A percentile compares a stretch with the other conserved stretches of the same genome.
Conservation (phyloP, 345 rosid genomes). For the Gossypium turneri region DNA sequence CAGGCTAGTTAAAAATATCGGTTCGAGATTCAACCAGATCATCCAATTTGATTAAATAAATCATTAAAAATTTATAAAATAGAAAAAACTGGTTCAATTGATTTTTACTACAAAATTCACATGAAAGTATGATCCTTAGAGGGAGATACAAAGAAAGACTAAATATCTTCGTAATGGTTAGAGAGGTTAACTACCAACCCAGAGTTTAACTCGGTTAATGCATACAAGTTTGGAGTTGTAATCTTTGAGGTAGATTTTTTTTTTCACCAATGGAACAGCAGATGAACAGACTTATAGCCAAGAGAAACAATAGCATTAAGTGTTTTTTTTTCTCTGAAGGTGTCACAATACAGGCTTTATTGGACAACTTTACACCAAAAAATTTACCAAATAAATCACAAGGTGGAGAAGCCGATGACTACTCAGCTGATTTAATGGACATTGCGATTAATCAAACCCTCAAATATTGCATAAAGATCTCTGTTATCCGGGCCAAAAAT, state of each 20-base stretch:
- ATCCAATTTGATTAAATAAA: too few species aligned
- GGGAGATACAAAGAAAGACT: background rate
- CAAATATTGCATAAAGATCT: constrained; percentile 73
- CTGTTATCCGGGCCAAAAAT: constrained; percentile 77
- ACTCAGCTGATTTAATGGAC: constrained; percentile 36
- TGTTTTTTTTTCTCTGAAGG: background rate
- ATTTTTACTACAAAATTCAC: background rate
- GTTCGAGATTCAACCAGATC: too few species aligned
- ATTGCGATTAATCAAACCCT: constrained; percentile 73
- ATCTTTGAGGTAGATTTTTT: background rate
- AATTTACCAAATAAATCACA: background rate
- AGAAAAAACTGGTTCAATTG: too few species aligned
- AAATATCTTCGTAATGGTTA: background rate
- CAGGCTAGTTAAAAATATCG: too few species aligned
- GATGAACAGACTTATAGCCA: background rate
- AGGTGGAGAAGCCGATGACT: constrained; percentile 3
- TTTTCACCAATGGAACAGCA: background rate
- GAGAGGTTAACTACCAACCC: background rate
- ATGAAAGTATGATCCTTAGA: background rate
- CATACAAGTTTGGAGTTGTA: background rate
- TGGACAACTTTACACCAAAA: constrained; percentile 24
- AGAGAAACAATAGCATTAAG: background rate
- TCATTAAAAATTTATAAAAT: too few species aligned
- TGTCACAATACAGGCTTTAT: background rate
- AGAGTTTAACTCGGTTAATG: background rate